Evolutionary conservation across 768 basidiomycete genomes (phyloP).

Genomic region (Boletus sensibilis): DNA sequence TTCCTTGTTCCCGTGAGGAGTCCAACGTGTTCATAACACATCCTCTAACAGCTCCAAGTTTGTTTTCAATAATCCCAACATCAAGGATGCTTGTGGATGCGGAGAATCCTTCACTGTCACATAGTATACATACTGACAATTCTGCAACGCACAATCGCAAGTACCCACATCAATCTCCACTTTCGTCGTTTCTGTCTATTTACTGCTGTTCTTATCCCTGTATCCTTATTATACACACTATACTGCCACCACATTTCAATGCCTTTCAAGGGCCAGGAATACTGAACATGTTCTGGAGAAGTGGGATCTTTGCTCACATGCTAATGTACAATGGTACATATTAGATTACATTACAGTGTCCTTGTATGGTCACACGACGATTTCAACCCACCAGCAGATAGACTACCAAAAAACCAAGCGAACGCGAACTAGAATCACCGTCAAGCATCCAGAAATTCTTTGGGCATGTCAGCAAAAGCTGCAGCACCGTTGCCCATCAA

Average conservation of each 20-base stretch:
- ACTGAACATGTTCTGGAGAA: constrained; percentile 3
- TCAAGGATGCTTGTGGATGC: constrained; percentile 93
- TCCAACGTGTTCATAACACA: constrained; percentile 1
- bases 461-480: constrained; percentile 77
- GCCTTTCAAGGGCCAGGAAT: not conserved
- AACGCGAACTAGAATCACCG: not conserved
- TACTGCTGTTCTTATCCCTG: constrained; percentile 14
- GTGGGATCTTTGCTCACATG: constrained; percentile 12
- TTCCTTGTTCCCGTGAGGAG: not conserved
- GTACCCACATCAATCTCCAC: constrained; percentile 12
- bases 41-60: constrained; percentile 62
- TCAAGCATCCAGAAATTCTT: constrained; percentile 63
- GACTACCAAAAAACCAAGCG: not conserved
- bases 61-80: constrained; percentile 87
- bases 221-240: constrained; percentile 30
- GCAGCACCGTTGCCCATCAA: constrained; percentile 71
- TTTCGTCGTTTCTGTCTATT: not conserved
- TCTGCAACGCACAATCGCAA: constrained; percentile 5
- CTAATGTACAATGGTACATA: constrained; percentile 9
- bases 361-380: not conserved
- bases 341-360: constrained; percentile 19
- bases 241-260: constrained; percentile 11
- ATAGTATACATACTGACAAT: constrained; percentile 15
- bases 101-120: constrained; percentile 85
- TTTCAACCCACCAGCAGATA: not conserved